Percentiles rank a stretch among this genome's conserved stretches.
These are phyloP conservation scores for Solanum okadae DNA, from an alignment of 257 asterid species.

Conservation along the genomic window DNA sequence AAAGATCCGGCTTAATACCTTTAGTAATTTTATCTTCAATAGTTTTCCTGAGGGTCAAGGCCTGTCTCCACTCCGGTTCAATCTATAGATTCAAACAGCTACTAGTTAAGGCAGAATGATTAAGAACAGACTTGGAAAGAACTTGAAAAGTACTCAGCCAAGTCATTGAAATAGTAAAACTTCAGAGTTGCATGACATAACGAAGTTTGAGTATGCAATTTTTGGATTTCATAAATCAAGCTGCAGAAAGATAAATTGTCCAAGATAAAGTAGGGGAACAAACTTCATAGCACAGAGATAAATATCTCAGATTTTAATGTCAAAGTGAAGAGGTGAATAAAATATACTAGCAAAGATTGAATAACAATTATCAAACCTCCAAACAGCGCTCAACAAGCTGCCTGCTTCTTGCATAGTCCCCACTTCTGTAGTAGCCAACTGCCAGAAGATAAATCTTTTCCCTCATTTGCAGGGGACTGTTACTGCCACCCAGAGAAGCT, in stretches of 20 bases:
- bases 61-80: slow-evolving; percentile 65
- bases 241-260: background rate
- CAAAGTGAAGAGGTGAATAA: background rate
- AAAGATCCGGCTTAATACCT: slow-evolving; percentile 12
- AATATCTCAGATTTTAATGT: background rate
- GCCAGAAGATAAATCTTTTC: slow-evolving; percentile 78
- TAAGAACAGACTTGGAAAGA: background rate
- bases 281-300: background rate
- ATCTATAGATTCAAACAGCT: slow-evolving; percentile 18
- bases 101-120: background rate
- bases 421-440: slow-evolving; percentile 78
- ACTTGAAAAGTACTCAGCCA: background rate
- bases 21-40: slow-evolving; percentile 53
- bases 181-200: background rate
- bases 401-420: slow-evolving; percentile 73
- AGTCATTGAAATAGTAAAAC: background rate
- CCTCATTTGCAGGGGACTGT: slow-evolving; percentile 44
- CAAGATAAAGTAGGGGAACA: background rate
- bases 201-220: background rate
- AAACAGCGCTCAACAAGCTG: slow-evolving; percentile 69
- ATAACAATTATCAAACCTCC: slow-evolving; percentile 36
- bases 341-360: background rate
- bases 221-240: background rate
- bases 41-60: slow-evolving; percentile 43
- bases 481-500: slow-evolving; percentile 55